Evolutionary conservation across 83 land plant species (phyloP).

Genomic region (Larix sibirica): DNA sequence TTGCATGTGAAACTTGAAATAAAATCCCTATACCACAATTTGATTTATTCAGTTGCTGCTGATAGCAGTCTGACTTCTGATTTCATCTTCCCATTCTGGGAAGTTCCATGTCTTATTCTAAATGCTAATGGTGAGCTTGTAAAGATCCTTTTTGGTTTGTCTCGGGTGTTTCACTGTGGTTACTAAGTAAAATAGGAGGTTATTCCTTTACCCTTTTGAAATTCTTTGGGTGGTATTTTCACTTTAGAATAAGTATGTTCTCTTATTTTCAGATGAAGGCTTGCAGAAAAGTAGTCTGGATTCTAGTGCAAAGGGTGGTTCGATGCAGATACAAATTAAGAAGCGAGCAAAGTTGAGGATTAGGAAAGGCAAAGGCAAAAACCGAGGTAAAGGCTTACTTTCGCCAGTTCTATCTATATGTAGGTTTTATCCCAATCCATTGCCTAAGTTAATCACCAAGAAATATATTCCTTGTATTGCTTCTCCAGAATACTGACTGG

Average conservation of each 20-base stretch:
- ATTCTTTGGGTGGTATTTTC: not conserved
- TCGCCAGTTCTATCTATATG: not conserved
- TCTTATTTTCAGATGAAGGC: not conserved
- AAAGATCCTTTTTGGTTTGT: not conserved
- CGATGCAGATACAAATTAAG: not conserved
- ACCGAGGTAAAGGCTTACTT: not conserved
- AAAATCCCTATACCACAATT: not conserved
- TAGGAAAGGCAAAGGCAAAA: constrained; percentile 9
- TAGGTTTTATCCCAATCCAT: too few species aligned
- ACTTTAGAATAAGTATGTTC: not conserved
- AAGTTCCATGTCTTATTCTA: not conserved
- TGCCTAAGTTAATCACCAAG: too few species aligned
- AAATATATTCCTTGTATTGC: too few species aligned
- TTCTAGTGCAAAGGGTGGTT: not conserved
- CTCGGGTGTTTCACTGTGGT: not conserved
- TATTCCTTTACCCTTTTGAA: not conserved
- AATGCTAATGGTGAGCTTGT: not conserved
- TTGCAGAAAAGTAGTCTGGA: not conserved
- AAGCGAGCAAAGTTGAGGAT: constrained; percentile 13
- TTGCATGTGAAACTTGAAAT: not conserved
- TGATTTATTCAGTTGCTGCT: not conserved
- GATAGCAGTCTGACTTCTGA: not conserved
- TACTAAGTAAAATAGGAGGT: not conserved
- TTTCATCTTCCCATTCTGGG: not conserved
- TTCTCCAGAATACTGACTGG: too few species aligned